Evolutionary conservation across 2,329 filamentous ascomycete genomes (phyloP), one percentile per base, ranked within the genome.

Genomic region (Tolypocladium cylindrosporum): DNA sequence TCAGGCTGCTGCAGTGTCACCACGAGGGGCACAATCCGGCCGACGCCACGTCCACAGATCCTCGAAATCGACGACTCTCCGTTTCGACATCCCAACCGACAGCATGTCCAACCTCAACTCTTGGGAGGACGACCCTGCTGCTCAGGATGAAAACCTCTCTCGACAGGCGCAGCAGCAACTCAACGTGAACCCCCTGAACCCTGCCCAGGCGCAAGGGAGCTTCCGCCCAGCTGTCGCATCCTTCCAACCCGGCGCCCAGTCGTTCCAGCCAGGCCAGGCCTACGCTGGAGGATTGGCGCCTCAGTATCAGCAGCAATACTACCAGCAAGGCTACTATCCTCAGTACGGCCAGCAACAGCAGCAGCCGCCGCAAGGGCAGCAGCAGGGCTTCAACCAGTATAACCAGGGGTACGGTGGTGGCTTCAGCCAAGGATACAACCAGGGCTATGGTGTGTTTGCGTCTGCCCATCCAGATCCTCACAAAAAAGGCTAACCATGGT

Each of bases 41-140:
- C 40, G 41, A 55, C 16, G 14, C 45, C 45, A 31, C 27, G 45
- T 48, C 31, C 9, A n/a, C 48, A 34, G 40, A 21, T 51, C 27
- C 27, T n/a, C 36, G 52, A 40, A 43, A 21, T 52, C 57, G 24
- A 37, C 56, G 13, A n/a, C 43, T 27, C 60, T 43, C 40, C 48
- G 31, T 27, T 36, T 43, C 54, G 41, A 31, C 58, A 55, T 54
- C 54, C 41, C 36, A 63, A 59, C 61, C 58, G 55, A 60, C 65
- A 80, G 58, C 69, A 96, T 96, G 91, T 88, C 92, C 67, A 86
- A 92, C 74, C 89, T 91, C 68, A 91, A 96, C 74, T 96, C 91
- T 62, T 97, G 94, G 90, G 92, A 97, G 77, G 91, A 96, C 69
- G 90, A 92, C 69, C 86, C 87, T 68, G 80, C 87, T 57, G 86